Base-by-base conservation (phyloP, 2,329 filamentous ascomycete species). In the Calonectria hongkongensis region DNA sequence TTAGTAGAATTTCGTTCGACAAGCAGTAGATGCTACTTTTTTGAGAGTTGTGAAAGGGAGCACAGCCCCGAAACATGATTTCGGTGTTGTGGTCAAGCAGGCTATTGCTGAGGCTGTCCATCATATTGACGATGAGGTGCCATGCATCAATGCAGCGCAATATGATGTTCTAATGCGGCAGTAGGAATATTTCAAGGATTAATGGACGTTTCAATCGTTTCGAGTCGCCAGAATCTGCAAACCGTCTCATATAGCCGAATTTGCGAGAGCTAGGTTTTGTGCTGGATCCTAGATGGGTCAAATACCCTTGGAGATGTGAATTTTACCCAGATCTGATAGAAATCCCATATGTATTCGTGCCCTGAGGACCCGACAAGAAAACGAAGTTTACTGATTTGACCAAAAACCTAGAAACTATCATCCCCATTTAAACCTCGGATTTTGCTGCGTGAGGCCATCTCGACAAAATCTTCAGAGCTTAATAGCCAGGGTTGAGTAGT, bases 1-100 rank as follows among this genome's bases (percentile, higher is more conserved):
- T 39, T 30, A 56, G 51, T 18, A 56, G 21, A 21, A 56, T 4
- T 18, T 56, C 51, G 30, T 56, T 56, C 39, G 51, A 21, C 51
- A 56, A 18, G 15, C 33, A n/a, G 51, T 56, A 56, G 12, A 56
- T 56, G 30, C 21, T 13, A n/a, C 21, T 56, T n/a, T 56, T 36
- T 25, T 25, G 18, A 39, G 51, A 39, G 4, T 25, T 7, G 5
- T n/a, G 10, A 2, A n/a, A 8, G 2, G 51, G 51, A 6, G 27
- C 10, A 13, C 28, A 13, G 9, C 30, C 30, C 8, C 33, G 51
- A 0, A 56, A 18, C 51, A 56, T 36, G 21, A n/a, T n/a, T n/a
- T 12, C 33, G 10, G 30, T 33, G 30, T 56, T 56, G 10, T 25
- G n/a, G 5, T 30, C n/a, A 18, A 30, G 18, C 51, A 39, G 39